Evolutionary conservation across 2,329 filamentous ascomycete species (phyloP), one percentile per base, ranked within the genome.

Genomic region (Septoria linicola): DNA sequence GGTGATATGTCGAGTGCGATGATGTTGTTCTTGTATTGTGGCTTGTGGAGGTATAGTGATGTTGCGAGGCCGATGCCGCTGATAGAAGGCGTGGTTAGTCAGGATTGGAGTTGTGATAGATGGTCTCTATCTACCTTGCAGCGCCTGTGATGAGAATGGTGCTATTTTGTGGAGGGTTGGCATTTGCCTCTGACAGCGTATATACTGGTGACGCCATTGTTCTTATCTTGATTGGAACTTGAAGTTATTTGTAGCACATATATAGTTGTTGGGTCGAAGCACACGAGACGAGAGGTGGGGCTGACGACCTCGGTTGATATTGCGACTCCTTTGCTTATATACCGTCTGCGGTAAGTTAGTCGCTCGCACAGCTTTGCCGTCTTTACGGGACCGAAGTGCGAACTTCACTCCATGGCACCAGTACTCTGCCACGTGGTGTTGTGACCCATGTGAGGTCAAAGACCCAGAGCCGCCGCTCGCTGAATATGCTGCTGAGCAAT

Each of bases 21-120:
- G 43, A 67, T 47, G 31, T 62, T 64, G 59, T 67, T 66, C 40
- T 53, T 57, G 48, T 57, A 60, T 23, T 55, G 51, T 6, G 59
- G 49, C 13, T 41, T 53, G 55, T 66, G 62, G 4, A 67, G 63
- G 21, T 60, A 61, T 8, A 63, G 53, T 27, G 62, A 62, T 43
- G 65, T 67, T 47, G 64, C 63, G 3, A 66, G 57, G 19, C 65
- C 65, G 23, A 67, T 66, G 31, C 65, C 65, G n/a, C 55, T 60
- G 46, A 13, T 31, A 17, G n/a, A 23, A n/a, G 4, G 20, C n/a
- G 11, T 47, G 2, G 50, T 43, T 34, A 20, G 4, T 44, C 31
- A 41, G 19, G 30, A 3, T 27, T n/a, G n/a, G n/a, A n/a, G n/a
- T 16, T 23, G 21, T 17, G 13, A 19, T 10, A 4, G 8, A 5